These are phyloP conservation scores for Dendrobium huoshanense DNA, from an alignment of 106 monocot species.

Conservation along the genomic window DNA sequence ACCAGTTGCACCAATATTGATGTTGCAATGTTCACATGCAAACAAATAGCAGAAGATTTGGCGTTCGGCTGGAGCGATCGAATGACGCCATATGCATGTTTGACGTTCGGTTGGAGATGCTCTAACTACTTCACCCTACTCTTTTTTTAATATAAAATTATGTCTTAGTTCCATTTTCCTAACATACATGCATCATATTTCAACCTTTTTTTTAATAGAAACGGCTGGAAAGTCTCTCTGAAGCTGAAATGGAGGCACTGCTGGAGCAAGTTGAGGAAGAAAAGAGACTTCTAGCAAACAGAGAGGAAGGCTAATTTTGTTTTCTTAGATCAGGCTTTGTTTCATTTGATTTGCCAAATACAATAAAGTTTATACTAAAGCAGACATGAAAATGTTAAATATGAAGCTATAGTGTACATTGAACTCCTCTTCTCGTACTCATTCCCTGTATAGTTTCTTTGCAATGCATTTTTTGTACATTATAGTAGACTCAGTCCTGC, in stretches of 20 bases:
- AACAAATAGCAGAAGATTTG: no score
- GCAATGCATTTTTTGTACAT: background rate
- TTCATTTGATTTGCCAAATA: background rate
- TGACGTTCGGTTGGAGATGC: no score
- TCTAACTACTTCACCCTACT: no score
- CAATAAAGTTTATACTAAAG: background rate
- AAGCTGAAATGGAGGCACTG: slow-evolving; percentile 68
- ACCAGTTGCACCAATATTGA: no score
- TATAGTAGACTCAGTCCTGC: no score
- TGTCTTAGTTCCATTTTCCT: no score
- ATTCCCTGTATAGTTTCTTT: background rate
- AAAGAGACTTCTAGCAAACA: slow-evolving; percentile 35
- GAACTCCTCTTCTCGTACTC: background rate
- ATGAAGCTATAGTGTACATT: background rate
- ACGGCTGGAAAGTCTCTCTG: slow-evolving; percentile 69
- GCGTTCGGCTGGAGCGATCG: no score
- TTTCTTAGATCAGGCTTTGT: background rate
- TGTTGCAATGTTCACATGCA: no score
- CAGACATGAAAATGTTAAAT: background rate
- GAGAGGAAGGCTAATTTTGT: slow-evolving; percentile 1
- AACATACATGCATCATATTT: no score
- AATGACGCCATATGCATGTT: no score
- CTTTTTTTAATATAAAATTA: no score
- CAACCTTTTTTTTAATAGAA: slow-evolving; percentile 36
- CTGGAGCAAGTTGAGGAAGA: slow-evolving; percentile 94